Percentiles rank a stretch among this genome's conserved stretches.
Evolutionary conservation across 139 green algal species (phyloP).

Genomic region (Chlorella vulgaris): DNA sequence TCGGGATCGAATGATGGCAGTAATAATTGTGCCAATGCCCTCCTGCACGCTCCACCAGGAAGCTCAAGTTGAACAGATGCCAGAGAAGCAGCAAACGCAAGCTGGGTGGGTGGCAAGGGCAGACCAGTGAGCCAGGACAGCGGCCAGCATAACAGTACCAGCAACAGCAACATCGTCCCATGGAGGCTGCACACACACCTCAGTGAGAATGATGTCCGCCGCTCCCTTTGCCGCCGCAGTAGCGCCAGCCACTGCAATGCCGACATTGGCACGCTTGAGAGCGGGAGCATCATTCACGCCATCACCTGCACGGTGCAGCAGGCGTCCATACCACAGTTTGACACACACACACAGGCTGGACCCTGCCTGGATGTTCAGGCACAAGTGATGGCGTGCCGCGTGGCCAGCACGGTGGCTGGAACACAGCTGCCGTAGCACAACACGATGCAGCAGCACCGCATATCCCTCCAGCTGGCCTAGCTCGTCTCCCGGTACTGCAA

Average conservation of each 20-base stretch:
- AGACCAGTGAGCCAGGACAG: not conserved
- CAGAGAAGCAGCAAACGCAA: not conserved
- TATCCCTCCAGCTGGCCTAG: too few relatives aligned
- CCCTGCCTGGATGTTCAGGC: not conserved
- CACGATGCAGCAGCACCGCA: too few relatives aligned
- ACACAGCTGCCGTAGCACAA: too few relatives aligned
- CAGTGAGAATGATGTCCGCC: constrained; percentile 76
- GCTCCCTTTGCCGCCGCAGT: constrained; percentile 78
- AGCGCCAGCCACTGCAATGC: constrained; percentile 74
- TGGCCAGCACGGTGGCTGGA: too few relatives aligned
- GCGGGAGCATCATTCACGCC: constrained; percentile 93
- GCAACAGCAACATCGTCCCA: not conserved
- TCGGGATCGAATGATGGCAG: constrained; percentile 71
- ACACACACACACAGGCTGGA: too few relatives aligned
- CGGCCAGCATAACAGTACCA: too few relatives aligned
- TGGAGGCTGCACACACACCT: not conserved
- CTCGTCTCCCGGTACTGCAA: too few relatives aligned
- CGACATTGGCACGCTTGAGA: constrained; percentile 92
- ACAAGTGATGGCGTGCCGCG: not conserved
- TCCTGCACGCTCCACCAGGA: not conserved
- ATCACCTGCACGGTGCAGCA: constrained; percentile 57
- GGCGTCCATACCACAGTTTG: too few relatives aligned
- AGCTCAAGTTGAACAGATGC: too few relatives aligned
- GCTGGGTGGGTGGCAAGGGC: not conserved
- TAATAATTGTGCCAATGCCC: constrained; percentile 64